These are phyloP conservation scores for Solanum bulbocastanum DNA, from an alignment of 257 asterid genomes.

Conservation along the genomic window DNA sequence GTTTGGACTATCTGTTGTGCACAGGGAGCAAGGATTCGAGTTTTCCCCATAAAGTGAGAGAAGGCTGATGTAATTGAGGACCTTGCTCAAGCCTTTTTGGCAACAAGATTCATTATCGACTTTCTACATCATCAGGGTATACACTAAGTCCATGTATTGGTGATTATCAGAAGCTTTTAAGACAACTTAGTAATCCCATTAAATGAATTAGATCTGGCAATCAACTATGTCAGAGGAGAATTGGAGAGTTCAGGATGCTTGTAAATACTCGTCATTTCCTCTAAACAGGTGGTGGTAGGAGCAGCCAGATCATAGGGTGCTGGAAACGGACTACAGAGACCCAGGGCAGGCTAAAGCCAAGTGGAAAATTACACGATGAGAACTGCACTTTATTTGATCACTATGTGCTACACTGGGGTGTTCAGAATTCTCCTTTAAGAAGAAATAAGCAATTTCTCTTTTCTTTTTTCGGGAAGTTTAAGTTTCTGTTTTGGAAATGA, in stretches of 20 bases:
- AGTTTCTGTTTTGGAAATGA: no score
- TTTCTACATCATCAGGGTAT: background rate
- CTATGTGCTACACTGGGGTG: background rate
- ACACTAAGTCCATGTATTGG: background rate
- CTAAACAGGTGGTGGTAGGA: background rate
- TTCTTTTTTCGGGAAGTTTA: no score
- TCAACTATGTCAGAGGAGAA: no score
- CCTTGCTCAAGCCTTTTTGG: background rate
- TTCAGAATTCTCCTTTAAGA: no score
- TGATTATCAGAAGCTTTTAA: background rate
- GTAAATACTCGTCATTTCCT: background rate
- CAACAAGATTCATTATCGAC: background rate
- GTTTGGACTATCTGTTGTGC: background rate
- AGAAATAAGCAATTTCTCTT: no score
- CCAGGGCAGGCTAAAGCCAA: background rate
- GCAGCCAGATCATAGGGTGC: background rate
- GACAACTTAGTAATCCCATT: no score
- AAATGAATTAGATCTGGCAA: no score
- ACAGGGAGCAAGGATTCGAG: background rate
- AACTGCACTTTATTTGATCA: background rate
- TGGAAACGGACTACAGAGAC: background rate
- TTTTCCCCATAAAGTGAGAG: background rate
- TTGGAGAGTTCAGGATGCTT: background rate
- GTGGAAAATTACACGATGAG: background rate
- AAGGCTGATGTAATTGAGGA: background rate